Percentiles rank a stretch among this genome's conserved stretches.
These are phyloP conservation scores for Aspergillus hiratsukae DNA, from an alignment of 2,329 filamentous ascomycete species.

Conservation along the genomic window DNA sequence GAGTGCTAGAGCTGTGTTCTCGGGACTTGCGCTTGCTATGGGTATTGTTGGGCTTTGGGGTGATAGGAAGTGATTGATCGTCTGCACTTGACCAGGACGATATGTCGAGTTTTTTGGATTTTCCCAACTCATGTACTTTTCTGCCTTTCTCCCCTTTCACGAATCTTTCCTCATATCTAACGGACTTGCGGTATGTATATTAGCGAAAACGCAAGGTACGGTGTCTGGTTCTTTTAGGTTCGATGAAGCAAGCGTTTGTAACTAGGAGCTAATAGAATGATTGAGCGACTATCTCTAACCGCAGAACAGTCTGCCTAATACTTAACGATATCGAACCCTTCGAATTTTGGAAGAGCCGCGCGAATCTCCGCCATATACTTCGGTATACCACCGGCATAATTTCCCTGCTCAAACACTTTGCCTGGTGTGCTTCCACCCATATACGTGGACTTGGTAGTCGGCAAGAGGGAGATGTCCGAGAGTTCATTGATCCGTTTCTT, in stretches of 20 bases:
- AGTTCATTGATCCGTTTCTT: conserved; percentile 47
- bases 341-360: conserved; percentile 3
- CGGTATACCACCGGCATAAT: conserved; percentile 31
- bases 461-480: conserved; percentile 47
- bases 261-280: background rate
- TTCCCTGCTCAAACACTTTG: conserved; percentile 50
- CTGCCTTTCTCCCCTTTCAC: background rate
- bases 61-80: conserved; percentile 25
- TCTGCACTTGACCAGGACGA: background rate
- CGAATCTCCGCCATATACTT: conserved; percentile 15
- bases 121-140: background rate
- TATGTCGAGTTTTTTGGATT: background rate
- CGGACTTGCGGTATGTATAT: background rate
- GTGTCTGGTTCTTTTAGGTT: background rate
- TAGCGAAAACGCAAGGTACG: background rate
- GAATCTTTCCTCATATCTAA: background rate
- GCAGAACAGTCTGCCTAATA: background rate
- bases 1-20: conserved; percentile 33
- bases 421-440: conserved; percentile 55
- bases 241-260: background rate
- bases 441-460: conserved; percentile 49
- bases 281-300: background rate
- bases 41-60: conserved; percentile 48
- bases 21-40: conserved; percentile 42
- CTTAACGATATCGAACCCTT: conserved; percentile 3